Conservation (phyloP, 306 rosid genomes). For the Vigna nakashimae region DNA sequence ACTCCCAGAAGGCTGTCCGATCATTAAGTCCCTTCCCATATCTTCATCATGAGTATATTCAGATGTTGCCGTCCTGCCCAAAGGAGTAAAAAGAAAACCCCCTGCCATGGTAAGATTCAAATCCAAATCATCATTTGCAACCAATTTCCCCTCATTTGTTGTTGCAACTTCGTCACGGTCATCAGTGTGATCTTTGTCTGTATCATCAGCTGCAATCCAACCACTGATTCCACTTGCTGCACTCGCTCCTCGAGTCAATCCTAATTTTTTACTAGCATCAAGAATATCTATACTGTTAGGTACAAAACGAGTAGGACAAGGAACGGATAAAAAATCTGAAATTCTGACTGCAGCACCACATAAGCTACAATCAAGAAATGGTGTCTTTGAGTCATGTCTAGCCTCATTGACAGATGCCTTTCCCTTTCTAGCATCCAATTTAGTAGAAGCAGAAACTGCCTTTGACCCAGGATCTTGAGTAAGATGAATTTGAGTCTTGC, state of each 20-base stretch:
- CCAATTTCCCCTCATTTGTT: slow-evolving; percentile 63
- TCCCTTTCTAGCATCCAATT: slow-evolving; percentile 77
- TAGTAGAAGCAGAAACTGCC: slow-evolving; percentile 76
- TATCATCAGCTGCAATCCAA: slow-evolving; percentile 89
- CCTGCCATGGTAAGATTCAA: slow-evolving; percentile 95
- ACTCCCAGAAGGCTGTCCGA: slow-evolving; percentile 96
- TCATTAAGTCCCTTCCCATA: slow-evolving; percentile 98
- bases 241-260: slow-evolving; percentile 96
- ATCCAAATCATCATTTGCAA: slow-evolving; percentile 72
- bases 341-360: slow-evolving; percentile 95
- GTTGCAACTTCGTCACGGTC: slow-evolving; percentile 98
- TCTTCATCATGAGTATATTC: slow-evolving; percentile 75
- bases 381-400: slow-evolving; percentile 73
- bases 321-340: slow-evolving; percentile 78
- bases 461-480: slow-evolving; percentile 78
- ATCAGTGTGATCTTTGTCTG: slow-evolving; percentile 85
- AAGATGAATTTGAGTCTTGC: slow-evolving; percentile 71
- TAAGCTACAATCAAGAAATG: slow-evolving; percentile 91
- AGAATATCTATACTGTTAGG: slow-evolving; percentile 80
- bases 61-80: slow-evolving; percentile 70
- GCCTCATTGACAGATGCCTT: slow-evolving; percentile 73
- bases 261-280: slow-evolving; percentile 88
- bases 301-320: slow-evolving; percentile 81
- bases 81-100: slow-evolving; percentile 63
- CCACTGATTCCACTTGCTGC: slow-evolving; percentile 99